Evolutionary conservation across 495 filamentous ascomycete genomes (phyloP), one percentile per base, ranked within the genome.

Genomic region (Acidiella bohemica): DNA sequence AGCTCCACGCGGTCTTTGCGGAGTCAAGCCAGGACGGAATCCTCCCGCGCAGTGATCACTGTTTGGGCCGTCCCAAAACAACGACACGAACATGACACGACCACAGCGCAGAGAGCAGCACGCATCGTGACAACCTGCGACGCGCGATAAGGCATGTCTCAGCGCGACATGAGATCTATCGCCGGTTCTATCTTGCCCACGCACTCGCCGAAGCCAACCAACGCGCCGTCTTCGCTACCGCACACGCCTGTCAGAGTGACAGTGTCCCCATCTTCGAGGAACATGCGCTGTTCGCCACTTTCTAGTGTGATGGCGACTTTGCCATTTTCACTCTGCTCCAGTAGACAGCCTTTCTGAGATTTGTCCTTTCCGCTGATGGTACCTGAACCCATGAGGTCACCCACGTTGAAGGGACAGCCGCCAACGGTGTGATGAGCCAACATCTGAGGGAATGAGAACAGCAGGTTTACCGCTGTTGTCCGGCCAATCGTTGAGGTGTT

Each of bases 371-470:
- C 87, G 35, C 78, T 84, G 50, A 96, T 93, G 1, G 88, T 96
- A 2, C 88, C 88, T 3, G 81, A 87, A 14, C 85, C 88, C 1
- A 96, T 58, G 36, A 96, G 60, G 50, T 96, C 88, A 25, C 88
- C 88, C 0, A 79, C 67, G 28, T 74, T 71, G 65, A 96, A 57
- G 12, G 79, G 76, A 57, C 88, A 96, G 17, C 88, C 88, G 1
- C 78, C 81, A 32, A 88, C 68, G 5, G 81, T 78, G 56, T 96
- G 88, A 55, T 96, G 88, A 0, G 88, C 78, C 26, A 96, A 66
- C 84, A 96, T 93, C 62, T 96, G 88, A 11, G 82, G 73, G 62
- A 93, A 96, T 0, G 84, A 93, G 68, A 75, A 96, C 16, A 96
- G 70, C 20, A 95, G 71, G 57, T 93, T 73, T 42, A 62, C 68